These are phyloP conservation scores for Abelmoschus esculentus DNA, from an alignment of 345 rosid genomes.

Conservation along the genomic window DNA sequence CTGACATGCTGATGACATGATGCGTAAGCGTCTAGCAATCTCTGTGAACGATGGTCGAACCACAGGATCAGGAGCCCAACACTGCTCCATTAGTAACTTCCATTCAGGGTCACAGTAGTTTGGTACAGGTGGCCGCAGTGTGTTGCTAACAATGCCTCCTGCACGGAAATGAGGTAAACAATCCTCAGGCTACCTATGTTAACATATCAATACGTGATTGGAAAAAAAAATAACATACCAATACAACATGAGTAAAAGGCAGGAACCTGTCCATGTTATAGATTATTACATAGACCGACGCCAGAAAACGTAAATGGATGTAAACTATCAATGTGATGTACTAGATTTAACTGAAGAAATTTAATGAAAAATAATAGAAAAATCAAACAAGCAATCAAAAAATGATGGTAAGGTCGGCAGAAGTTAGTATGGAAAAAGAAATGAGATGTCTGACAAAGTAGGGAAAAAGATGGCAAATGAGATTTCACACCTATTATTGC, in stretches of 20 bases:
- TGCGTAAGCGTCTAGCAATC: conserved; percentile 57
- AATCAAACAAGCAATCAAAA: neutral
- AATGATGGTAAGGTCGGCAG: neutral
- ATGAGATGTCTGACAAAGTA: neutral
- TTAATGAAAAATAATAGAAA: neutral
- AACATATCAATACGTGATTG: no score
- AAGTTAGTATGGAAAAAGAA: neutral
- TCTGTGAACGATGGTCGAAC: conserved; percentile 76
- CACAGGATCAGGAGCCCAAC: conserved; percentile 88
- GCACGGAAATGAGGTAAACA: conserved; percentile 2
- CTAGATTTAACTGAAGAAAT: neutral
- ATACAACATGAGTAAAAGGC: neutral
- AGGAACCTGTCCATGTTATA: neutral
- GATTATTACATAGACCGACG: neutral
- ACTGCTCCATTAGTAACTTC: conserved; percentile 77
- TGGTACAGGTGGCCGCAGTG: conserved; percentile 71
- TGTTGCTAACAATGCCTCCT: conserved; percentile 86
- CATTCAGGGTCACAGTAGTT: conserved; percentile 64
- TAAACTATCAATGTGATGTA: neutral
- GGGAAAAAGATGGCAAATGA: neutral
- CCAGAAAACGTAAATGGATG: neutral
- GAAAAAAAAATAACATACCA: no score
- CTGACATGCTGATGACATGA: conserved; percentile 49
- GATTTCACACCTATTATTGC: conserved; percentile 55
- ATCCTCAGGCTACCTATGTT: neutral